Evolutionary conservation across 2,329 filamentous ascomycete species (phyloP).

Genomic region (Magnaporthiopsis incrustans): DNA sequence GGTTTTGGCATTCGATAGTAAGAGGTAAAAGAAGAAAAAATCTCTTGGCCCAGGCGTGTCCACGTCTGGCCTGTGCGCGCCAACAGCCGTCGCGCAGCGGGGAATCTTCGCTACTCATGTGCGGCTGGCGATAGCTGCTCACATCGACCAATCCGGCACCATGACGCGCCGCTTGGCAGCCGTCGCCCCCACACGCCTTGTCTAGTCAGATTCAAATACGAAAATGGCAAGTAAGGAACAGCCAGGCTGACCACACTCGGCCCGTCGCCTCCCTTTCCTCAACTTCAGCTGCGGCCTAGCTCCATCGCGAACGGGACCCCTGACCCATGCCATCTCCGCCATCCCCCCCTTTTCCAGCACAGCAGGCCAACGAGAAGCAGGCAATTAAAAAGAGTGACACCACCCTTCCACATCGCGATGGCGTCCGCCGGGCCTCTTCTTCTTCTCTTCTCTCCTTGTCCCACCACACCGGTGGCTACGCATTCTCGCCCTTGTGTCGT

Average conservation of each 20-base stretch:
- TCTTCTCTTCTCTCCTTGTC: background rate
- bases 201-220: background rate
- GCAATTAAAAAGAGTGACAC: background rate
- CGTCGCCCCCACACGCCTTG: background rate
- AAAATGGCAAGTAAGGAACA: background rate
- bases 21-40: background rate
- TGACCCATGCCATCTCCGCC: background rate
- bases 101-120: background rate
- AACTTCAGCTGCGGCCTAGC: background rate
- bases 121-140: slow-evolving; percentile 2
- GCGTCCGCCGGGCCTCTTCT: background rate
- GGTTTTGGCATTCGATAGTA: background rate
- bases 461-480: background rate
- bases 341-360: background rate
- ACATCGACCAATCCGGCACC: background rate
- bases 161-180: background rate
- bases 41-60: background rate
- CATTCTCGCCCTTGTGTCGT: background rate
- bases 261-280: background rate
- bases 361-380: background rate
- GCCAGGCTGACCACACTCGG: background rate
- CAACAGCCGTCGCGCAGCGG: background rate
- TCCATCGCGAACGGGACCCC: background rate
- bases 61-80: background rate
- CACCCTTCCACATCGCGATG: background rate